Evolutionary conservation across 495 filamentous ascomycete genomes (phyloP), one percentile per base, ranked within the genome.

Genomic region (Lasiosphaeria hispida): DNA sequence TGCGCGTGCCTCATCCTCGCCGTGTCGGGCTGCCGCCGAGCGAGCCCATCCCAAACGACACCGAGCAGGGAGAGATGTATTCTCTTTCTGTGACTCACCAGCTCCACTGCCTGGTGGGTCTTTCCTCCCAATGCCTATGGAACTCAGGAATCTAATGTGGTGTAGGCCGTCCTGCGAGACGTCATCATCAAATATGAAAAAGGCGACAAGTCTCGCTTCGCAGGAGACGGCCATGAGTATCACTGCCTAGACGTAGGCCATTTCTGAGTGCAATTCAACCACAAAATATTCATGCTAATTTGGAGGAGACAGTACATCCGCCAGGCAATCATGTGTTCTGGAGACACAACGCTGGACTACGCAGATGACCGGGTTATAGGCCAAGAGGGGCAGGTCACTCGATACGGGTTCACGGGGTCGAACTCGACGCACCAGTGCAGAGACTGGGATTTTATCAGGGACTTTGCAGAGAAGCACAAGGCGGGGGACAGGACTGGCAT

Each of bases 41-140:
- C 37, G 65, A 64, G 51, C 53, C 42, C 1, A 63, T 65, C 38
- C 13, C 37, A 15, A 34, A 58, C 18, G 59, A 67, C 38, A 15
- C 43, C 7, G 53, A 64, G 34, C 14, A 61, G 14, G 60, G n/a
- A 7, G 68, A 70, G 34, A 42, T 66, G 11, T 70, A 68, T 50
- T 67, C 68, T 17, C 58, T 68, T 3, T 66, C 63, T 33, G 56
- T 66, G 0, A 66, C 63, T 4, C 68, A 71, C 51, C 63, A 66
- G 53, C 53, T 71, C n/a, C 68, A 66, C 45, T 71, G 68, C 48
- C 45, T 68, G n/a, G n/a, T n/a, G n/a, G n/a, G n/a, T n/a, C n/a
- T n/a, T n/a, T n/a, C n/a, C n/a, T n/a, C n/a, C n/a, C n/a, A n/a
- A n/a, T n/a, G n/a, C n/a, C n/a, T n/a, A n/a, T n/a, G n/a, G n/a